These are phyloP conservation scores for Mallotus repandus DNA, from an alignment of 441 rosid genomes.

Conservation along the genomic window DNA sequence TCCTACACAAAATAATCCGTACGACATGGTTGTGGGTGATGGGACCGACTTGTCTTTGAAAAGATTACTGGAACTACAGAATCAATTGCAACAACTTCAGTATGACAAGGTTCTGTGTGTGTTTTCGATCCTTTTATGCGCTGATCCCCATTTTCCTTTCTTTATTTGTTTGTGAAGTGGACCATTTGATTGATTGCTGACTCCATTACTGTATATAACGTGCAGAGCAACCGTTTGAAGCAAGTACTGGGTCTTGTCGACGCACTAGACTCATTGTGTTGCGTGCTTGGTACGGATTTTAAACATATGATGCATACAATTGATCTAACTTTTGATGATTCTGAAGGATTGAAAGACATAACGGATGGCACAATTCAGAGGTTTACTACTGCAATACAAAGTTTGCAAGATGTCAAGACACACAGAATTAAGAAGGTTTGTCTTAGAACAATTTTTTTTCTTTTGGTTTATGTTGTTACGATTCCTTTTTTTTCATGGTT, in stretches of 20 bases:
- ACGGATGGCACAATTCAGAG: slow-evolving; percentile 51
- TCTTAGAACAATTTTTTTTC: neutral
- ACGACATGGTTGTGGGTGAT: slow-evolving; percentile 43
- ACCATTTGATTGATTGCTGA: too few species aligned
- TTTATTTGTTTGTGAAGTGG: too few species aligned
- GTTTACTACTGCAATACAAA: slow-evolving; percentile 47
- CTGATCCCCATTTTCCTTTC: neutral
- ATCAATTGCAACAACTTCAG: slow-evolving; percentile 50
- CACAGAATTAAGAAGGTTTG: slow-evolving; percentile 68
- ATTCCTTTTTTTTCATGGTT: too few species aligned
- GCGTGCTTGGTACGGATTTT: slow-evolving; percentile 68
- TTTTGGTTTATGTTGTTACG: neutral
- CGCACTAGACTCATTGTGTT: slow-evolving; percentile 46
- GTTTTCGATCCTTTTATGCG: neutral
- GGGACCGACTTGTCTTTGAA: slow-evolving; percentile 59
- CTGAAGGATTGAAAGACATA: slow-evolving; percentile 42
- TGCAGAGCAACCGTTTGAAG: slow-evolving; percentile 55
- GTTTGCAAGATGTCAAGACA: slow-evolving; percentile 52
- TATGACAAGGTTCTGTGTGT: slow-evolving; percentile 58
- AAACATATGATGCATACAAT: slow-evolving; percentile 38
- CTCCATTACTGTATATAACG: neutral
- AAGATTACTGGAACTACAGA: slow-evolving; percentile 55
- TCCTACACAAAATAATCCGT: slow-evolving; percentile 32
- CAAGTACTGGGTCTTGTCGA: slow-evolving; percentile 43
- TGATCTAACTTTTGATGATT: slow-evolving; percentile 48